phyloP scores from a whole-genome alignment of 2,329 filamentous ascomycete species.

The Penicillium sp. region DNA sequence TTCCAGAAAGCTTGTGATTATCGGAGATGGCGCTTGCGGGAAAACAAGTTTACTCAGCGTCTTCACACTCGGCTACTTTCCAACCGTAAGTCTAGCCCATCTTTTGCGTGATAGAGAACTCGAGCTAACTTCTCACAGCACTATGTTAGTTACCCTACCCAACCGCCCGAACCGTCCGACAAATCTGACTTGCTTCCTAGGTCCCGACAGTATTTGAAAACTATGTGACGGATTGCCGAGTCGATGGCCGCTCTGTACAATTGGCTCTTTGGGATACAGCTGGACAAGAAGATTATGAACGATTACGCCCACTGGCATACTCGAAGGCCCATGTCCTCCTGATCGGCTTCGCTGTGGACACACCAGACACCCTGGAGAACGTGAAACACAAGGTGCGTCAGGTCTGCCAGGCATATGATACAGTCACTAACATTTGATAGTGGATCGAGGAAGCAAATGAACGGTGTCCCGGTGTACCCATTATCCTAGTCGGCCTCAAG shows the following conservation, averaged over 20 bases:
- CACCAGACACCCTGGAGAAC: constrained; percentile 93
- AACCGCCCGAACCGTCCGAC: neutral
- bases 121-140: constrained; percentile 37
- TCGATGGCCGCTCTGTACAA: constrained; percentile 98
- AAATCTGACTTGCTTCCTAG: constrained; percentile 42
- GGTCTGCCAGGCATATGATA: neutral
- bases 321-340: constrained; percentile 96
- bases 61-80: constrained; percentile 97
- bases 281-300: constrained; percentile 97
- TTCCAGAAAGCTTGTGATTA: constrained; percentile 88
- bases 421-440: constrained; percentile 45
- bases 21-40: constrained; percentile 94
- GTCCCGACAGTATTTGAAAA: constrained; percentile 99
- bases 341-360: constrained; percentile 93
- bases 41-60: constrained; percentile 97
- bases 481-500: constrained; percentile 94
- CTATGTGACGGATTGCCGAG: constrained; percentile 97
- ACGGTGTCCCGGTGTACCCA: constrained; percentile 85
- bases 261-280: constrained; percentile 99
- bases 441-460: constrained; percentile 97
- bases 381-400: constrained; percentile 86
- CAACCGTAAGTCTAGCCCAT: constrained; percentile 69
- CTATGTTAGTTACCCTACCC: constrained; percentile 41
- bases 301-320: constrained; percentile 90
- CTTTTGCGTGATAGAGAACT: constrained; percentile 17